These are phyloP conservation scores for Solanum chacoense DNA, from an alignment of 305 asterid species.

Conservation along the genomic window DNA sequence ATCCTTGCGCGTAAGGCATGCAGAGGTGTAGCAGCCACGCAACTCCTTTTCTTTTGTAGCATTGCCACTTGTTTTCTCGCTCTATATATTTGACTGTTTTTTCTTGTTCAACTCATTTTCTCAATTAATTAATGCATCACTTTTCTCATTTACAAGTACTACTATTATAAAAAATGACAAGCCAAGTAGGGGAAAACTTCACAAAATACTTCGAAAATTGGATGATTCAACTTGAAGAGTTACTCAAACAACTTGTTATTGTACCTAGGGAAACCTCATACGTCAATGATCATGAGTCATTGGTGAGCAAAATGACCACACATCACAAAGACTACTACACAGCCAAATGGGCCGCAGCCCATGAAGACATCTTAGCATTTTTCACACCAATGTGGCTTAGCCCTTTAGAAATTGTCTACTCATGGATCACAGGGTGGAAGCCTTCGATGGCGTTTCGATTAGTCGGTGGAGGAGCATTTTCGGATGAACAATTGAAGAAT, in stretches of 20 bases:
- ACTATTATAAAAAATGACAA: neutral
- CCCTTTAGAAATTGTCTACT: slow-evolving; percentile 35
- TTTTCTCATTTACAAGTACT: neutral
- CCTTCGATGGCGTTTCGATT: slow-evolving; percentile 45
- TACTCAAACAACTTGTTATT: slow-evolving; percentile 10
- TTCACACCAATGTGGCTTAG: slow-evolving; percentile 45
- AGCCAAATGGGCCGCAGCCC: slow-evolving; percentile 49
- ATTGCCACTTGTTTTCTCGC: slow-evolving; percentile 29
- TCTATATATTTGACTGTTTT: neutral
- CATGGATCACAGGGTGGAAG: slow-evolving; percentile 71
- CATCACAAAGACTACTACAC: slow-evolving; percentile 57
- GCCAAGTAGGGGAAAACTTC: slow-evolving; percentile 18
- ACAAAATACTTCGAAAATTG: slow-evolving; percentile 40
- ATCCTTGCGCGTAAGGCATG: slow-evolving; percentile 12
- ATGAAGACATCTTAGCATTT: slow-evolving; percentile 39
- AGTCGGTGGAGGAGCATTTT: slow-evolving; percentile 8
- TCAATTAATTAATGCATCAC: neutral
- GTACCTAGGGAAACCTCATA: slow-evolving; percentile 3
- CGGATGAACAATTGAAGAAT: slow-evolving; percentile 24
- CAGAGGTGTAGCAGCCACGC: slow-evolving; percentile 23
- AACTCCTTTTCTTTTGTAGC: neutral
- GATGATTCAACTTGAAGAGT: slow-evolving; percentile 45
- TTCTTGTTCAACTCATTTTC: neutral
- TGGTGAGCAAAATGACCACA: slow-evolving; percentile 31
- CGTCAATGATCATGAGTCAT: neutral